Evolutionary conservation across 495 filamentous ascomycete species (phyloP).

Genomic region (Aspergillus steynii): DNA sequence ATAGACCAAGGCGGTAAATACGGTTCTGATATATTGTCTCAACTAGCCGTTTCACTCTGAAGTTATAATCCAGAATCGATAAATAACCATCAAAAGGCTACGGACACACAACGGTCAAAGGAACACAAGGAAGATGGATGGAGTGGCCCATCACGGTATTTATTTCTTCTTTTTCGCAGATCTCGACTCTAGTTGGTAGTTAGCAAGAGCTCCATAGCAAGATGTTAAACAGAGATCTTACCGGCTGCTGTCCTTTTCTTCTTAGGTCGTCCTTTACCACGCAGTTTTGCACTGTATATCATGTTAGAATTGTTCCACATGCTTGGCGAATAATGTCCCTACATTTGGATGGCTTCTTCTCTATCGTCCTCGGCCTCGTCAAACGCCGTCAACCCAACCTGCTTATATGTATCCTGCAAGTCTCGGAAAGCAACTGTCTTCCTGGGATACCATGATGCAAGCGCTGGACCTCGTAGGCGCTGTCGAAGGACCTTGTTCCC

Average conservation of each 20-base stretch:
- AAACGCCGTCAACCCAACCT: conserved; percentile 60
- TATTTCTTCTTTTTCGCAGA: conserved; percentile 49
- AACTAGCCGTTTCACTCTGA: no score
- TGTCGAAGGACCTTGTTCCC: conserved; percentile 90
- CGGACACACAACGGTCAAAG: neutral
- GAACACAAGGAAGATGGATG: neutral
- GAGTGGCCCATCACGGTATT: neutral
- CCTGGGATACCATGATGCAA: conserved; percentile 85
- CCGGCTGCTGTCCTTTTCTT: conserved; percentile 76
- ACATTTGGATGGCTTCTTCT: conserved; percentile 71
- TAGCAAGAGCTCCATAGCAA: conserved; percentile 3
- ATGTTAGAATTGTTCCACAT: conserved; percentile 7
- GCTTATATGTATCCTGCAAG: conserved; percentile 53
- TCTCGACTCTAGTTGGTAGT: conserved; percentile 33
- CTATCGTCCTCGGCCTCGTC: conserved; percentile 78
- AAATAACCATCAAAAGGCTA: no score
- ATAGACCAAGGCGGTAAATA: no score
- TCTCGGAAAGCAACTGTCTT: conserved; percentile 68
- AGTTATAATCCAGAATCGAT: no score
- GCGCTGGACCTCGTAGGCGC: conserved; percentile 71
- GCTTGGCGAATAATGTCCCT: conserved; percentile 18
- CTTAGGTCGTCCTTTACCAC: conserved; percentile 88
- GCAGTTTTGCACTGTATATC: conserved; percentile 59
- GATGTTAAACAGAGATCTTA: conserved; percentile 34
- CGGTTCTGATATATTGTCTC: no score